Evolutionary conservation across 1,139 yeast genomes (phyloP), one percentile per base, ranked within the genome.

Genomic region (Diutina ranongensis): DNA sequence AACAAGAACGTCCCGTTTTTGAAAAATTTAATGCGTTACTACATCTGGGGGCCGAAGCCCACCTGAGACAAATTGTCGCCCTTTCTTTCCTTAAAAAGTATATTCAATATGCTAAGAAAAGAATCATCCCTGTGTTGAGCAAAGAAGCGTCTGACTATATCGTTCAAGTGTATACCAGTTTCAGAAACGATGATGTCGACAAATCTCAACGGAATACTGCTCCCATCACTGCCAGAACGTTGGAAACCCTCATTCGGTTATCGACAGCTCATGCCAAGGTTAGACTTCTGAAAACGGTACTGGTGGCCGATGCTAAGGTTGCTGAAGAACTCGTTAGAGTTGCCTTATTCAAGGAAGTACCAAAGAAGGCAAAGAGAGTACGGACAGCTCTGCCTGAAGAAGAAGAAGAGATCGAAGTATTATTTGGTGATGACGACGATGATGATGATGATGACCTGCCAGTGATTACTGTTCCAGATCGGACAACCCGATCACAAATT

Each of bases 211-310:
- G 81, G 59, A 76, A 92, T 49, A 88, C 97, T 3, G 84, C 95
- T 1, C 98, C 99, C 35, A 87, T 94, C 53, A 92, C 99, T 2
- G 96, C 98, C 20, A 86, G 99, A 79, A 94, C 98, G 3, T 71
- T 92, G 55, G 99, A 92, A 66, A 92, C 99, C 0, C 72, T 92
- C 55, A 92, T 92, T 61, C 95, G 99, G 71, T 71, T 92, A 50
- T 75, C 97, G 1, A 86, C 97, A 1, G 98, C 98, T 0, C 99
- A 92, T 63, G 98, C 99, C 20, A 92, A 92, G 60, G 87, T 92
- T 13, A 73, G 98, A 55, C 70, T 92, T 47, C 83, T 95, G 21
- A 76, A 76, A 54, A 71, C 77, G 2, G 82, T 92, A 19, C 87
- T 83, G 36, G 76, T 76, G 28, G 73, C 72, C 51, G 99, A 92